Percentiles rank a stretch among this genome's conserved stretches.
phyloP scores from a whole-genome alignment of 192 early-diverging fungal genomes.

The Geranomyces variabilis region DNA sequence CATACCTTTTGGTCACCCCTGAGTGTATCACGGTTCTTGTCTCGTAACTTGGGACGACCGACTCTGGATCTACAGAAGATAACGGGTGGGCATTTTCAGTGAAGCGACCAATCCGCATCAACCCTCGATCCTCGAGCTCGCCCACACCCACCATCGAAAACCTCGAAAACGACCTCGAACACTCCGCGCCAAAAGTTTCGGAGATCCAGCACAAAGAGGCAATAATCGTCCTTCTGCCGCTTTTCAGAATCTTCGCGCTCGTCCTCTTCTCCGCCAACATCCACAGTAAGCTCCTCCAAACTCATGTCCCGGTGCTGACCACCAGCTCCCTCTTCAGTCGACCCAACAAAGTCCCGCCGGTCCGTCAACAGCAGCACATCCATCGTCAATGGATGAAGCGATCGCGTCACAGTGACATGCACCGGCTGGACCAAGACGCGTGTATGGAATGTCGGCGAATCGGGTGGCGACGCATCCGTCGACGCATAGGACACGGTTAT shows the following conservation, averaged over 20 bases:
- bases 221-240: conserved; percentile 55
- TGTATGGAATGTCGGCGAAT: conserved; percentile 58
- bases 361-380: conserved; percentile 63
- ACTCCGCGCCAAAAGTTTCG: conserved; percentile 71
- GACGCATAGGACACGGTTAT: conserved; percentile 54
- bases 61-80: conserved; percentile 3
- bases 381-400: conserved; percentile 64
- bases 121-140: too few species aligned
- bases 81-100: too few species aligned
- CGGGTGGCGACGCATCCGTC: conserved; percentile 6
- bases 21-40: conserved; percentile 43
- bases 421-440: conserved; percentile 70
- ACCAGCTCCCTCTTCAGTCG: not conserved
- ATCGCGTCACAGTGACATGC: conserved; percentile 68
- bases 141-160: conserved; percentile 58
- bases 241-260: too few species aligned
- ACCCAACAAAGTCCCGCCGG: conserved; percentile 9
- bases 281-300: conserved; percentile 53
- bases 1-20: conserved; percentile 50
- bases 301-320: conserved; percentile 32
- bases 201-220: conserved; percentile 78
- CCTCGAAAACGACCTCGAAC: conserved; percentile 73
- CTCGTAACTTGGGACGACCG: conserved; percentile 29
- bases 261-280: conserved; percentile 14
- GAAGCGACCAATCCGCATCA: too few species aligned